Percentiles rank a stretch among this genome's conserved stretches.
phyloP scores from a whole-genome alignment of 345 rosid species.

The Gossypioides kirkii region DNA sequence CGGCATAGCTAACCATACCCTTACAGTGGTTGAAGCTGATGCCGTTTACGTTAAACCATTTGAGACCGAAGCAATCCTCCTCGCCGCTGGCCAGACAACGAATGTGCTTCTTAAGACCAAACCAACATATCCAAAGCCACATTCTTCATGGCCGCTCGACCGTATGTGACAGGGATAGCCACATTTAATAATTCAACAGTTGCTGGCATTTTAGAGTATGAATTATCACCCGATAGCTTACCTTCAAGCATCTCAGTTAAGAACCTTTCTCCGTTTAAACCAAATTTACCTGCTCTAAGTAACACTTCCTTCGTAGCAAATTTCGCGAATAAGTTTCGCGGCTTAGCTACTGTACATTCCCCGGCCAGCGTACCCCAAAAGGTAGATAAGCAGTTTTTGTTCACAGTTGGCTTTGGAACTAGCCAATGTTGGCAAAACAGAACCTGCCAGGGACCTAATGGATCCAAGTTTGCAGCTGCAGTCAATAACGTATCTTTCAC shows the following conservation, averaged over 20 bases:
- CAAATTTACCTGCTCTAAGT: constrained; percentile 46
- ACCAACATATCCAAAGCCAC: constrained; percentile 31
- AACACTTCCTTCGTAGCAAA: constrained; percentile 33
- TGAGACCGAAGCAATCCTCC: constrained; percentile 16
- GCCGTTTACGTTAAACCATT: constrained; percentile 27
- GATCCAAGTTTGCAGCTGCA: constrained; percentile 58
- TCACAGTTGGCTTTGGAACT: constrained; percentile 51
- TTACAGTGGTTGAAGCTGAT: constrained; percentile 38
- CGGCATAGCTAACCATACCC: constrained; percentile 43
- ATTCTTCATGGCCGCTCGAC: constrained; percentile 53
- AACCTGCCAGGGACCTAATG: constrained; percentile 68
- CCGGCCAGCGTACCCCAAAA: constrained; percentile 52
- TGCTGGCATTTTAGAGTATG: constrained; percentile 18
- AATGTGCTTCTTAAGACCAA: constrained; percentile 41
- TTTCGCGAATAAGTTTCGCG: no score
- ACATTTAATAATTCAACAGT: constrained; percentile 21
- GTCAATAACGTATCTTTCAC: constrained; percentile 50
- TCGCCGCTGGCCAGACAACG: constrained; percentile 40
- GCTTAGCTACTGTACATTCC: no score
- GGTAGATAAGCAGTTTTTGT: constrained; percentile 43
- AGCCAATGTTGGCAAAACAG: constrained; percentile 41
- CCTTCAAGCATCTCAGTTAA: constrained; percentile 27
- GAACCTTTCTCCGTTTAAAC: constrained; percentile 39
- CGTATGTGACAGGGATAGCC: constrained; percentile 56
- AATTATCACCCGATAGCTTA: constrained; percentile 17